Base-by-base conservation (phyloP, 1,139 yeast species). In the Casaregolazyma suthepensis region DNA sequence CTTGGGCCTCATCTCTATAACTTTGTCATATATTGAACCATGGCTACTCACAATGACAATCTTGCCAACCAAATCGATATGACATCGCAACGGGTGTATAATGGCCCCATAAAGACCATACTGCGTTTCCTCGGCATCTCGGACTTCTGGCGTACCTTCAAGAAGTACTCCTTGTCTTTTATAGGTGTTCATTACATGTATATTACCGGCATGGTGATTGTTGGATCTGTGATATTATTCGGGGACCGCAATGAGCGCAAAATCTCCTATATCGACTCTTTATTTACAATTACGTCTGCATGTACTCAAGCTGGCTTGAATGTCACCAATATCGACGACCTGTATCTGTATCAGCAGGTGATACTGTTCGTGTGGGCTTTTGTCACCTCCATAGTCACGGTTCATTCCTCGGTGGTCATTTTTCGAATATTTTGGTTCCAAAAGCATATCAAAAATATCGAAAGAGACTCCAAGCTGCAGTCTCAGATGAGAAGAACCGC, bases 231-330 rank as follows among this genome's bases (percentile, higher is more conserved):
- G 26, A 63, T 91, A 52, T 68, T 91, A 35, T 91, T 83, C 64
- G 96, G 96, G 0, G 77, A 79, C n/a, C 76, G 73, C 53, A 44
- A 46, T 19, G 48, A 45, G 5, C 57, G 63, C 6, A 82, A 86
- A 63, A 73, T 82, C 42, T 57, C 67, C 3, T 94, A 91, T 66
- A 83, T 88, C 46, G 98, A 94, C 71, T 81, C 87, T 1, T 71
- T 94, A 44, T 89, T 90, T 68, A 73, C 88, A 54, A 78, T 90
- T 0, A 72, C 83, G 5, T 93, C 96, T 3, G 82, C 93, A 0
- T 73, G 85, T 2, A 89, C 99, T 0, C 97, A 91, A 66, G 96
- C 96, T 0, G 99, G 99, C 0, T 73, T 94, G 55, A 89, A 89
- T 64, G 84, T 97, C 0, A 75, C 87, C 19, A 81, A 89, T 64